Conservation (phyloP, 768 basidiomycete species). For the Boletus pseudopeckii region DNA sequence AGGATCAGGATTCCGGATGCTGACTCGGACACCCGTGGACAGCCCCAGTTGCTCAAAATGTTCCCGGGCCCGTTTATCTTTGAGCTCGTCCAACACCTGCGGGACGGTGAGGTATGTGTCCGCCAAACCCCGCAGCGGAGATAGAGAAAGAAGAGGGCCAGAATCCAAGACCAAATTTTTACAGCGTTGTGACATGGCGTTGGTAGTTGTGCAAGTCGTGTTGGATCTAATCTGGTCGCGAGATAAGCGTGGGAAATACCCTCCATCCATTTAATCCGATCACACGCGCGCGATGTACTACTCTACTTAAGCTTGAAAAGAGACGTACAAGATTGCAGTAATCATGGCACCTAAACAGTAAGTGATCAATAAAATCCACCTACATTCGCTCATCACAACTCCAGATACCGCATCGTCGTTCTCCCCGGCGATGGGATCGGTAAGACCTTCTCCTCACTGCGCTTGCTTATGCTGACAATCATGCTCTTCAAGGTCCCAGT, state of each 20-base stretch:
- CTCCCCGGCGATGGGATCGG: slow-evolving; percentile 98
- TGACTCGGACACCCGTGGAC: slow-evolving; percentile 70
- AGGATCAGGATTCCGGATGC: slow-evolving; percentile 67
- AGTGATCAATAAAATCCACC: slow-evolving; percentile 12
- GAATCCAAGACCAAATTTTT: slow-evolving; percentile 89
- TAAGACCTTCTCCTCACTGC: slow-evolving; percentile 30
- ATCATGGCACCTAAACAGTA: slow-evolving; percentile 47
- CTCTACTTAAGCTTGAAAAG: neutral
- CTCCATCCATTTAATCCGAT: too few species aligned
- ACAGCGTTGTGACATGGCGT: slow-evolving; percentile 47
- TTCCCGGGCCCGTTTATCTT: slow-evolving; percentile 82
- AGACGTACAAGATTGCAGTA: neutral
- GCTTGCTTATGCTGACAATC: neutral
- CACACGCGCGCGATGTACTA: too few species aligned
- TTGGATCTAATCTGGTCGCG: slow-evolving; percentile 4
- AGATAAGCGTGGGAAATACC: slow-evolving; percentile 9
- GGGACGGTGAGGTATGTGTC: slow-evolving; percentile 84
- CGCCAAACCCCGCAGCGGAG: slow-evolving; percentile 86
- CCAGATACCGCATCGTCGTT: slow-evolving; percentile 81
- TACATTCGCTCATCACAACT: slow-evolving; percentile 4
- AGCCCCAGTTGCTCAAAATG: slow-evolving; percentile 80
- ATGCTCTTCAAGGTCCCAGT: slow-evolving; percentile 66
- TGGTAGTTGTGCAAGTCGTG: neutral
- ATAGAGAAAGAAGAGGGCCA: slow-evolving; percentile 85
- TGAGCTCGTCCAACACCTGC: slow-evolving; percentile 85